Conservation (phyloP, 2,329 filamentous ascomycete genomes). For the Trichoderma sp. region DNA sequence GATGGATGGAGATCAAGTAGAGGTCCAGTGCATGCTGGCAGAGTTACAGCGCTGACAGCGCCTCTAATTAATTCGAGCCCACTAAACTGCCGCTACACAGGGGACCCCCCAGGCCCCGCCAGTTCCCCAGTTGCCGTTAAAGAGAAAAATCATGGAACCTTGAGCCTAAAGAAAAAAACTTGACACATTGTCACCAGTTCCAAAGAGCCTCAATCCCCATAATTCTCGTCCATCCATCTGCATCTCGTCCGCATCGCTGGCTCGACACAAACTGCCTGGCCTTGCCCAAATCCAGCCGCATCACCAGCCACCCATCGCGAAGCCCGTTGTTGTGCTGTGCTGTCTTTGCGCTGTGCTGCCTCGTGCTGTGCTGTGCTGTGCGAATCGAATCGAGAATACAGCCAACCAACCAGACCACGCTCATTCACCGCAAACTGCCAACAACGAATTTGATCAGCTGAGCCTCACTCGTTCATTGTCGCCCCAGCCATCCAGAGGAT, state of each 20-base stretch:
- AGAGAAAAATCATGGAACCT: neutral
- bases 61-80: neutral
- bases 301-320: conserved; percentile 6
- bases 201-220: conserved; percentile 11
- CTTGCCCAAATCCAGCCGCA: conserved; percentile 12
- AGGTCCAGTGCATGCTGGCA: neutral
- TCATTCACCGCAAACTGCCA: neutral
- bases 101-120: neutral
- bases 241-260: conserved; percentile 15
- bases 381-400: neutral
- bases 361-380: neutral
- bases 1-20: neutral
- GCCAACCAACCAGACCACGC: neutral
- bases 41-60: neutral
- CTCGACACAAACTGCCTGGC: conserved; percentile 12
- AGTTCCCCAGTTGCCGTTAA: neutral
- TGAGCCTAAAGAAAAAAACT: neutral
- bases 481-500: neutral
- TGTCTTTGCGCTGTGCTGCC: neutral
- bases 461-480: conserved; percentile 3
- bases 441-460: neutral
- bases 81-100: neutral
- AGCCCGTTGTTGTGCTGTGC: neutral
- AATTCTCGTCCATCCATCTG: conserved; percentile 13
- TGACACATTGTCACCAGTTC: neutral